Conservation (phyloP, 495 filamentous ascomycete genomes). For the Penicillium arizonense region DNA sequence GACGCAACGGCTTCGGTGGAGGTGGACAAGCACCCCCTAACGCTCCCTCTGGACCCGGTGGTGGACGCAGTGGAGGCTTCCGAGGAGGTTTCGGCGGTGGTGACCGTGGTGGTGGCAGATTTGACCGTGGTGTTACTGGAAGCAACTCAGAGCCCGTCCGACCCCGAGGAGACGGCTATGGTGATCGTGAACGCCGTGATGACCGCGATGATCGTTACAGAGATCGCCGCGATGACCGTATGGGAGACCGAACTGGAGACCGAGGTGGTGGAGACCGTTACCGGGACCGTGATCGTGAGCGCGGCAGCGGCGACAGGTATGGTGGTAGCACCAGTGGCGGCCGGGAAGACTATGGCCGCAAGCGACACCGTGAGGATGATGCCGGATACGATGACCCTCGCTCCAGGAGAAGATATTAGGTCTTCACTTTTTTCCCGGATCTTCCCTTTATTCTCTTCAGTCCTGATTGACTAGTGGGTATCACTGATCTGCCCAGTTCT, state of each 20-base stretch:
- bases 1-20: constrained; percentile 57
- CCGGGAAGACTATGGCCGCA: constrained; percentile 58
- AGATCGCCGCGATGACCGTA: constrained; percentile 29
- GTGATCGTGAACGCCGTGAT: constrained; percentile 55
- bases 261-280: constrained; percentile 21
- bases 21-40: constrained; percentile 68
- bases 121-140: constrained; percentile 49
- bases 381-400: constrained; percentile 71
- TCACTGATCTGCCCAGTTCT: constrained; percentile 40
- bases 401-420: constrained; percentile 74
- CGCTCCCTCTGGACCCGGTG: constrained; percentile 77
- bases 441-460: constrained; percentile 19
- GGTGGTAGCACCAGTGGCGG: constrained; percentile 54
- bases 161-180: constrained; percentile 41
- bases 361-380: constrained; percentile 56
- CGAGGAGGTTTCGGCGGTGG: constrained; percentile 47
- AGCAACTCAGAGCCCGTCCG: constrained; percentile 56
- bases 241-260: constrained; percentile 14
- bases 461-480: constrained; percentile 52
- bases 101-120: constrained; percentile 42
- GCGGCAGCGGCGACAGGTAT: constrained; percentile 37
- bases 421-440: constrained; percentile 22
- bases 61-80: constrained; percentile 54
- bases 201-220: constrained; percentile 58
- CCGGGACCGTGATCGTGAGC: constrained; percentile 55